Evolutionary conservation across 2,329 filamentous ascomycete genomes (phyloP), one percentile per base, ranked within the genome.

Genomic region (Rachicladosporium sp.): DNA sequence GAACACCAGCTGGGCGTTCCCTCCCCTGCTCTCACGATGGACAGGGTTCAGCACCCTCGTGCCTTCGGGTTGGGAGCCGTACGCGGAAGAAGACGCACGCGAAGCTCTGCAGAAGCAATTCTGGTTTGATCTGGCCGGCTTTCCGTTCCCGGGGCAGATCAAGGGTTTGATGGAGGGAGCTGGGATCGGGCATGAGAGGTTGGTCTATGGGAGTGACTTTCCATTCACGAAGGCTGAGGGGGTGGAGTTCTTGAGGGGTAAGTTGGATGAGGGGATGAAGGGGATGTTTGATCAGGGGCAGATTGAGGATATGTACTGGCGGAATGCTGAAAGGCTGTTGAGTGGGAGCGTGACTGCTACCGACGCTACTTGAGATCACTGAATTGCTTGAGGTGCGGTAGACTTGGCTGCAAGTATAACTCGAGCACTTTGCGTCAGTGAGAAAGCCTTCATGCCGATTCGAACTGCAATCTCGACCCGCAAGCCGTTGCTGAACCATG

Each of bases 1-100:
- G 55, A 88, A 87, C 51, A 78, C 74, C 44, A 88, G 64, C 53
- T 77, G 76, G 31, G 58, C 60, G 0, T 49, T 70, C 10, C 64
- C 67, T 23, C 59, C 67, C 0, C 37, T 71, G 1, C 48, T 70
- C 2, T 63, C 63, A 0, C 59, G 69, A 0, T 64, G 69, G 44
- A 61, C 62, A 15, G 49, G 57, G 35, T 58, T 66, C 49, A 51
- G 60, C 12, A 54, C 50, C 11, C 46, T 66, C 1, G 56, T 67
- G 2, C 61, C 61, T 0, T 61, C 58, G 1, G 56, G 56, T 1
- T 49, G 47, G 33, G 33, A 48, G 6, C 43, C 57, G 46, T 42
- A 52, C 9, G 23, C 39, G 35, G 52, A 60, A 31, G 49, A 49
- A 0, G 49, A 49, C 1, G 57, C 62, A 2, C 45, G 51, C 10